Evolutionary conservation across 306 rosid genomes (phyloP), one percentile per base, ranked within the genome.

Genomic region (Trifolium repens): DNA sequence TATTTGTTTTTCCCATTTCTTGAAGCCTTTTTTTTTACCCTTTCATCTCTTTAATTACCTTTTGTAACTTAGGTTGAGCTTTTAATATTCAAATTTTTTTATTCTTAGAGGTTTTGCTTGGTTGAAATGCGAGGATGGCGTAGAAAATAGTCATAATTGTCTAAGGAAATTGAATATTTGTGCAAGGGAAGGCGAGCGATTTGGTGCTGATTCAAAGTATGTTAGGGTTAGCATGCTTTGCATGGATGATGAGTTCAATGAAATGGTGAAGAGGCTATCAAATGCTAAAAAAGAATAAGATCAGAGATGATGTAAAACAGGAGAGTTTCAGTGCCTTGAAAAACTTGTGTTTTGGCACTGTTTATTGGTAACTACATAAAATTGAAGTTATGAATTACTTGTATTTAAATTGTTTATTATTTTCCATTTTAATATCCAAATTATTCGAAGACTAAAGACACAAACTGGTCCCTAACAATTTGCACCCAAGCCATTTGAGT

Each of bases 91-190:
- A 2, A 57, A 0, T 19, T 8, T 44, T 19, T 69, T 71, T 44
- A 46, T 64, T 34, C 24, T 3, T 66, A 35, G 85, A 94, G 97
- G 76, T 58, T 94, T 83, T 81, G 87, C 90, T 0, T 94, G 97
- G 98, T 47, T 94, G 91, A 84, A 86, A 84, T 65, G 87, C 46
- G 70, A 81, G 22, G 89, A 89, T 24, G 84, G 82, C 27, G 74
- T 75, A 47, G 86, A 83, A 80, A 88, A 90, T 55, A 75, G 85
- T 34, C 79, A 55, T 69, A 65, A 50, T 65, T 79, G 75, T 65
- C 57, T 91, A 47, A 79, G 68, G 61, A 87, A 84, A 49, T 9
- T 74, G 46, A 87, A 84, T 44, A 78, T 89, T 24, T 13, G 59
- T 67, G 78, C 71, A 19, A 86, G 94, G 80, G 81, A 80, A 27